Percentiles rank a stretch among this genome's conserved stretches.
These are phyloP conservation scores for Parmales sp. DNA, from an alignment of 108 stramenopile species.

Conservation along the genomic window DNA sequence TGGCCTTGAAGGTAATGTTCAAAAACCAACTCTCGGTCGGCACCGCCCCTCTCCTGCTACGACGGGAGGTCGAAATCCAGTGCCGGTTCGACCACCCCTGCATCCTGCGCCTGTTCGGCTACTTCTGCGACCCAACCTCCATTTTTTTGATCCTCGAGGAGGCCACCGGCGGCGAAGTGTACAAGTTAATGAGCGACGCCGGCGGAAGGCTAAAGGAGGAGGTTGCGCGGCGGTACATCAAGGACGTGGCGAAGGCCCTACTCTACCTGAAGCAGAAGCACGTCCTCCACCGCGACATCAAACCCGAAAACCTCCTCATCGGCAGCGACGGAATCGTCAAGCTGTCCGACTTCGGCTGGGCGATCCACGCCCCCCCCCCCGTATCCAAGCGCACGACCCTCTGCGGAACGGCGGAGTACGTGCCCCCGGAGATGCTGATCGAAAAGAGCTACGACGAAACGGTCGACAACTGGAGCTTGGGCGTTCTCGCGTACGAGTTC, in stretches of 20 bases:
- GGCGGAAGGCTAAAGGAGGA: background rate
- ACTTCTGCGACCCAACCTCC: conserved; percentile 27
- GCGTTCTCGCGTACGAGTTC: conserved; percentile 31
- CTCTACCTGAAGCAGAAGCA: conserved; percentile 20
- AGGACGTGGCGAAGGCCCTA: conserved; percentile 24
- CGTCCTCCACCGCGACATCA: conserved; percentile 47
- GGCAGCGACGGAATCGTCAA: conserved; percentile 20
- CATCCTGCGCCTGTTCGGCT: conserved; percentile 32
- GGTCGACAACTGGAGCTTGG: conserved; percentile 35
- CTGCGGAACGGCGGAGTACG: conserved; percentile 32
- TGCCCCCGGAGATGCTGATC: conserved; percentile 34
- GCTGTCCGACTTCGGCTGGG: conserved; percentile 41
- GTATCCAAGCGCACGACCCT: conserved; percentile 22
- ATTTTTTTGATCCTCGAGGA: conserved; percentile 42
- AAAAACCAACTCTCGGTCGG: conserved; percentile 14
- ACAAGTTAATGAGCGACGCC: conserved; percentile 14
- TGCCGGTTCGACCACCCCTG: conserved; percentile 24
- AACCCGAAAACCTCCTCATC: conserved; percentile 34
- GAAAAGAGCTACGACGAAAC: background rate
- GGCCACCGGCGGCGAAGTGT: conserved; percentile 36
- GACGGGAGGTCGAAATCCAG: conserved; percentile 39
- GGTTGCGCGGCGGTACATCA: conserved; percentile 6
- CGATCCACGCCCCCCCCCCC: conserved; percentile 30
- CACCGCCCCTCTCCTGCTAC: conserved; percentile 5
- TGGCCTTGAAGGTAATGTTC: conserved; percentile 44